These are phyloP conservation scores for Chaetomiaceae sp. DNA, from an alignment of 2,329 filamentous ascomycete species.

Conservation along the genomic window DNA sequence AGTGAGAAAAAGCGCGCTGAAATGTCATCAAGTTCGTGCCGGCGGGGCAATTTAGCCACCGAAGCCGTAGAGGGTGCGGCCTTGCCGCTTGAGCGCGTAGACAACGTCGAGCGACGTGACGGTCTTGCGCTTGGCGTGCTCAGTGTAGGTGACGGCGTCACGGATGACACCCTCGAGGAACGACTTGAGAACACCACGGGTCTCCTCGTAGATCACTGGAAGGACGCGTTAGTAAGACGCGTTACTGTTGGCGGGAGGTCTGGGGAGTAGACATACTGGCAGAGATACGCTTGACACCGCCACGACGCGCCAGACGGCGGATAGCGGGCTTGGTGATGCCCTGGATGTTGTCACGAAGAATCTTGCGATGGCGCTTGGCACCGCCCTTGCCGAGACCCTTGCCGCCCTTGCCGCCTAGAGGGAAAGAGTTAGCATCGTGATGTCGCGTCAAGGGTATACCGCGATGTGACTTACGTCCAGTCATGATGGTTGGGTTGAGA, in stretches of 20 bases:
- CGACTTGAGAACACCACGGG: constrained; percentile 71
- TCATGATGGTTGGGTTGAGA: constrained; percentile 51
- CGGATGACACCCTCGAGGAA: constrained; percentile 75
- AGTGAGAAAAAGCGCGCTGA: constrained; percentile 8
- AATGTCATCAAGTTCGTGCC: constrained; percentile 6
- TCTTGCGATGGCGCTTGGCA: constrained; percentile 99
- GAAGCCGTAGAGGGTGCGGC: constrained; percentile 81
- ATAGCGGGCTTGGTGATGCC: constrained; percentile 99
- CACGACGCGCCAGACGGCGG: constrained; percentile 96
- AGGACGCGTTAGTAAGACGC: constrained; percentile 14
- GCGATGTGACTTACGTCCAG: constrained; percentile 54
- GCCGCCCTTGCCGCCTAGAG: constrained; percentile 83
- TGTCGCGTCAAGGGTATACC: constrained; percentile 5
- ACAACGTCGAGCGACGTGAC: constrained; percentile 67
- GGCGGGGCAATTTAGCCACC: constrained; percentile 61
- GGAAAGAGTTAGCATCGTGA: constrained; percentile 35
- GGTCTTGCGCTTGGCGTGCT: constrained; percentile 78
- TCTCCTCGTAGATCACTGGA: constrained; percentile 73
- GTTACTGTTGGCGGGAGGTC: too few relatives aligned
- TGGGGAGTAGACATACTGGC: constrained; percentile 65
- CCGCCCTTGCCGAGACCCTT: constrained; percentile 98
- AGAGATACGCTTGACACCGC: constrained; percentile 99
- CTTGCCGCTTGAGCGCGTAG: constrained; percentile 65
- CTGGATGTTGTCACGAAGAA: constrained; percentile 99
- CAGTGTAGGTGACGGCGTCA: constrained; percentile 73